A percentile compares a stretch with the other conserved stretches of the same genome.
Conservation (phyloP, 108 stramenopile species). For the Nitzschia sp. region DNA sequence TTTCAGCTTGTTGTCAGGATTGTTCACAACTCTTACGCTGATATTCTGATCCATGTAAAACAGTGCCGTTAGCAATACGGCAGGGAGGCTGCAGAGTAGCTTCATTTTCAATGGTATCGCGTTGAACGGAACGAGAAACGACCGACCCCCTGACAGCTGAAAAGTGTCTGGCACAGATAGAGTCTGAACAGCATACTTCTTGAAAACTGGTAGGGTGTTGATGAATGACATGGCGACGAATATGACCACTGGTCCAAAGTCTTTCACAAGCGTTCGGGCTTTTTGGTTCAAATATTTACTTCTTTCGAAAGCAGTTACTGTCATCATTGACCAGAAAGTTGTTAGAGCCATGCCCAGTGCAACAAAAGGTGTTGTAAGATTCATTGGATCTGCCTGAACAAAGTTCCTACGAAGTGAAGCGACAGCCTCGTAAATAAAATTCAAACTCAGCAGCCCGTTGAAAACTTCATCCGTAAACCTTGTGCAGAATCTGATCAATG, state of each 20-base stretch:
- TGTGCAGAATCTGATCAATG: slow-evolving; percentile 90
- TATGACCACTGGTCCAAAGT: slow-evolving; percentile 91
- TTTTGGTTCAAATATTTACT: slow-evolving; percentile 75
- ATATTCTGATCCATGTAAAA: slow-evolving; percentile 99
- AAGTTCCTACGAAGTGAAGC: slow-evolving; percentile 74
- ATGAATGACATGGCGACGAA: slow-evolving; percentile 80
- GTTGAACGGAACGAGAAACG: slow-evolving; percentile 70
- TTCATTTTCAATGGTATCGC: slow-evolving; percentile 62
- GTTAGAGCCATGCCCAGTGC: slow-evolving; percentile 70
- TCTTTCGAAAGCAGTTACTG: slow-evolving; percentile 66
- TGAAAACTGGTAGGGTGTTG: slow-evolving; percentile 60
- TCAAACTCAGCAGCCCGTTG: slow-evolving; percentile 91
- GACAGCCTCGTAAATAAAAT: slow-evolving; percentile 93
- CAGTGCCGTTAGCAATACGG: slow-evolving; percentile 80
- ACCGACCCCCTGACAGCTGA: slow-evolving; percentile 76
- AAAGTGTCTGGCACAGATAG: slow-evolving; percentile 77
- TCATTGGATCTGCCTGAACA: slow-evolving; percentile 73
- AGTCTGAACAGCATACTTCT: slow-evolving; percentile 77
- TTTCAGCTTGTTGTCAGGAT: slow-evolving; percentile 84
- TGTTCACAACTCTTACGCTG: slow-evolving; percentile 90
- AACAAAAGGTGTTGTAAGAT: slow-evolving; percentile 82
- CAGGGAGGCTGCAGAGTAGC: slow-evolving; percentile 84
- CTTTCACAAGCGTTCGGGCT: slow-evolving; percentile 76
- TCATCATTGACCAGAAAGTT: slow-evolving; percentile 69
- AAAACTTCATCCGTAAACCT: slow-evolving; percentile 98